Base-by-base conservation (phyloP, 306 rosid species). In the Hippophae gyantsensis region DNA sequence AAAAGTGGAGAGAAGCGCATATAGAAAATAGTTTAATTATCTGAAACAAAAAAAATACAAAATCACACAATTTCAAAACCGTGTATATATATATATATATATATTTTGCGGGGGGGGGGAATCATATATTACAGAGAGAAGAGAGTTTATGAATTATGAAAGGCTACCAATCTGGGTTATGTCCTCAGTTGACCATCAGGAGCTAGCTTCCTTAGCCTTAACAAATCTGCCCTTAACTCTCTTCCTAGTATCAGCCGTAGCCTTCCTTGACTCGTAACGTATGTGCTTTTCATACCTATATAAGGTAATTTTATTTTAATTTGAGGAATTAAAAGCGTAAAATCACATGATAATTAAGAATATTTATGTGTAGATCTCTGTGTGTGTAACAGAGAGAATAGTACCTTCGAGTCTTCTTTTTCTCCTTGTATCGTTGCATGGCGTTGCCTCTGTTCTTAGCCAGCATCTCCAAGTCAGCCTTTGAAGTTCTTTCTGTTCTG, bases 361-460 rank as follows among this genome's bases (percentile, higher is more conserved):
- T 23, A 60, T 6, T 23, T 43, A 10, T 10, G 7, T 11, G 10
- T 18, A 14, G 3, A 6, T 13, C 12, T 23, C 10, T 13, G 5
- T 6, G 8, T 5, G 57, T 42, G 52, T 26, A 7, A 42, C 50
- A 7, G 14, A 48, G 44, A 14, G 8, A n/a, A 45, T 8, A 60
- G 26, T 18, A 79, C 93, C 93, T 85, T 70, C 93, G 76, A 49
- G 43, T 77, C 72, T 82, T 85, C 81, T 78, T 82, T 58, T 85
- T 85, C 81, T 85, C 93, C 73, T 74, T 82, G 75, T 85, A 85
- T 54, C 93, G 93, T 46, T 76, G 84, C 93, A 85, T 85, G 12
- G 93, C 93, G 6, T 77, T 72, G 62, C 86, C 88, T 68, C 93
- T 59, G 65, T 82, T 85, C 62, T 79, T 78, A 7, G 84, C 84